Conservation (phyloP, 83 land plant species). For the Diphasiastrum complanatum region DNA sequence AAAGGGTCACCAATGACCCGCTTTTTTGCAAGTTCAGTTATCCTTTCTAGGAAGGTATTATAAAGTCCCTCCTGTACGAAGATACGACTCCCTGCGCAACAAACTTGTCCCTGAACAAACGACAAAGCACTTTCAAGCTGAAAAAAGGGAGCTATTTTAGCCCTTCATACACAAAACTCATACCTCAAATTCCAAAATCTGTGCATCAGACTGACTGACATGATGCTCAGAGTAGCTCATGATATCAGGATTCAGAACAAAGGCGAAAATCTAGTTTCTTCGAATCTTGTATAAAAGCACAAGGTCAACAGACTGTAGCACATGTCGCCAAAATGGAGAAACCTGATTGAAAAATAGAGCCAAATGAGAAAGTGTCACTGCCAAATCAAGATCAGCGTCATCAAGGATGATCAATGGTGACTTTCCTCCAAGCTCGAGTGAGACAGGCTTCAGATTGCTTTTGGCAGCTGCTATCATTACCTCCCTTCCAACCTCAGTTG, state of each 20-base stretch:
- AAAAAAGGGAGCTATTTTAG: too few relatives aligned
- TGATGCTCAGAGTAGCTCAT: too few relatives aligned
- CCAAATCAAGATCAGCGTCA: slow-evolving; percentile 28
- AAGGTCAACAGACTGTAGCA: too few relatives aligned
- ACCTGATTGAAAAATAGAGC: slow-evolving; percentile 29
- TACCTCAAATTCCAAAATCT: too few relatives aligned
- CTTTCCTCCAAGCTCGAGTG: slow-evolving; percentile 28
- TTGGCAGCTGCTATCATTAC: slow-evolving; percentile 17
- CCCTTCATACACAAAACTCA: too few relatives aligned
- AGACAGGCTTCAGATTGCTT: slow-evolving; percentile 25
- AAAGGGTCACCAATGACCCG: slow-evolving; percentile 33
- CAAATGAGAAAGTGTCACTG: slow-evolving; percentile 19
- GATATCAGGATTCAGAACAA: too few relatives aligned
- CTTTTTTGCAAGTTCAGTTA: slow-evolving; percentile 3
- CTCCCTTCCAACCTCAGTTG: slow-evolving; percentile 17
- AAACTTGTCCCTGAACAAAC: slow-evolving; percentile 17
- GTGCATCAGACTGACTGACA: too few relatives aligned
- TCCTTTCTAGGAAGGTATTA: slow-evolving; percentile 3
- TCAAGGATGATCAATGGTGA: slow-evolving; percentile 22
- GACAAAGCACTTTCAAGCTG: neutral
- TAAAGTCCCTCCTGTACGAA: slow-evolving; percentile 19
- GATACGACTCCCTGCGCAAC: slow-evolving; percentile 9
- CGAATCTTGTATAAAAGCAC: too few relatives aligned
- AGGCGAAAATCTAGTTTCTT: too few relatives aligned
- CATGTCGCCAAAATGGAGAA: too few relatives aligned